Evolutionary conservation across 2,329 filamentous ascomycete species (phyloP), one percentile per base, ranked within the genome.

Genomic region (Phaeoacremonium minimum): DNA sequence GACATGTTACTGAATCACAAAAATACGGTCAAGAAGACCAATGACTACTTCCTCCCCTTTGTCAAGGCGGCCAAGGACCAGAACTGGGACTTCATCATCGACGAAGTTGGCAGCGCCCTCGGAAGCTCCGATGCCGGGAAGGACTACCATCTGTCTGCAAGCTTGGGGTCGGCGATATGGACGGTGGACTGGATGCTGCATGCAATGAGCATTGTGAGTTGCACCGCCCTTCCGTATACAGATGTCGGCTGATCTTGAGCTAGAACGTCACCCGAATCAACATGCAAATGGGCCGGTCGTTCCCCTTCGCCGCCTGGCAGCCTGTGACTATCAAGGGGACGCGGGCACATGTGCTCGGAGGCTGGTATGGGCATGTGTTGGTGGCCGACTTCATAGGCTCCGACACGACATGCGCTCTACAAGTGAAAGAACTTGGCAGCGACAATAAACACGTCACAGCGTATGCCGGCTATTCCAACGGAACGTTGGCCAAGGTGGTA

Each of bases 161-260:
- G 33, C 33, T 22, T 35, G 13, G 33, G 33, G 15, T 15, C 17
- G 15, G 33, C 33, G 9, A 15, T 35, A 18, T 35, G 33, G 33
- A 28, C 33, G 15, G 33, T 28, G 14, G 33, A 35, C 20, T 35
- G 33, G 33, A n/a, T 35, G 18, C 33, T 35, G 11, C 28, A 35
- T 17, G 33, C 20, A 14, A 35, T 35, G 33, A 35, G 18, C 19
- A 35, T 35, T 28, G 33, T 35, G 33, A 28, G 33, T n/a, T n/a
- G n/a, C n/a, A n/a, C 22, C 18, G 13, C 18, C 18, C 18, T 8
- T 34, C 18, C 16, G 11, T 7, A 28, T 7, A 5, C 32, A 19
- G 11, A 7, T 34, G 14, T 18, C 26, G 18, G 19, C 32, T 9
- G 12, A n/a, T 13, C 32, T 11, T 18, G 11, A 11, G 12, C 31